Percentiles rank a stretch among this genome's conserved stretches.
Evolutionary conservation across 176 grass and related monocot species (phyloP).

Genomic region (Eleusine indica): DNA sequence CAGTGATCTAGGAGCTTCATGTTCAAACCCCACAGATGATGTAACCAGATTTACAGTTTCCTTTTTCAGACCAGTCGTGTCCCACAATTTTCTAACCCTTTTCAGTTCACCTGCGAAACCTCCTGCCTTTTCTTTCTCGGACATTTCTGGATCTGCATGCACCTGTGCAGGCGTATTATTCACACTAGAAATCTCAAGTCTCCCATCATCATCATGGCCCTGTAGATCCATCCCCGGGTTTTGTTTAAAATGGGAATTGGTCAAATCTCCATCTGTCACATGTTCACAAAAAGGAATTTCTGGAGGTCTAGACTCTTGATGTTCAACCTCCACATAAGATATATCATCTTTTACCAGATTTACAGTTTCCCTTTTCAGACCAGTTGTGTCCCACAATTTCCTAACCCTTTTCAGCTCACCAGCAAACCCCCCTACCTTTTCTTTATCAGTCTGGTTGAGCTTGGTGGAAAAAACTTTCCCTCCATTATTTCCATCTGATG

Average conservation of each 20-base stretch:
- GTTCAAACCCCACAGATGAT: constrained; percentile 27
- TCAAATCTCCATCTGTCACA: constrained; percentile 21
- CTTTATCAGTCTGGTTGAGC: constrained; percentile 41
- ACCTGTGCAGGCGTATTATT: constrained; percentile 36
- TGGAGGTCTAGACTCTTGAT: constrained; percentile 12
- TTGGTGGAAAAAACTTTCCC: constrained; percentile 34
- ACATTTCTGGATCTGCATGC: constrained; percentile 31
- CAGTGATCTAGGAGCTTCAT: constrained; percentile 14
- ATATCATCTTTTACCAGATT: constrained; percentile 32
- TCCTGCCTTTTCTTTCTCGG: constrained; percentile 50
- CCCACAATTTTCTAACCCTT: constrained; percentile 40
- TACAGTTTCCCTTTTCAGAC: constrained; percentile 32
- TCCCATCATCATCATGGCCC: constrained; percentile 18
- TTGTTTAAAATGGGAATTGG: constrained; percentile 23
- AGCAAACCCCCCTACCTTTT: constrained; percentile 40
- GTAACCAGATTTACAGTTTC: constrained; percentile 32
- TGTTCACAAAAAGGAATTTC: constrained; percentile 21
- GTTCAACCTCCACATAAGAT: constrained; percentile 26
- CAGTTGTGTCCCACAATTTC: constrained; percentile 39
- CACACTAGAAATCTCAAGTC: constrained; percentile 29
- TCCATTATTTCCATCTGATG: constrained; percentile 32
- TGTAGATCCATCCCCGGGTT: constrained; percentile 11
- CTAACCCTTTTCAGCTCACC: constrained; percentile 37
- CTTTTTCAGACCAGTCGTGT: constrained; percentile 29
- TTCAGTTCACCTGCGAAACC: constrained; percentile 34